Percentiles rank a stretch among this genome's conserved stretches.
phyloP scores from a whole-genome alignment of 371 early-diverging fungal genomes.

The Smittium culicis region DNA sequence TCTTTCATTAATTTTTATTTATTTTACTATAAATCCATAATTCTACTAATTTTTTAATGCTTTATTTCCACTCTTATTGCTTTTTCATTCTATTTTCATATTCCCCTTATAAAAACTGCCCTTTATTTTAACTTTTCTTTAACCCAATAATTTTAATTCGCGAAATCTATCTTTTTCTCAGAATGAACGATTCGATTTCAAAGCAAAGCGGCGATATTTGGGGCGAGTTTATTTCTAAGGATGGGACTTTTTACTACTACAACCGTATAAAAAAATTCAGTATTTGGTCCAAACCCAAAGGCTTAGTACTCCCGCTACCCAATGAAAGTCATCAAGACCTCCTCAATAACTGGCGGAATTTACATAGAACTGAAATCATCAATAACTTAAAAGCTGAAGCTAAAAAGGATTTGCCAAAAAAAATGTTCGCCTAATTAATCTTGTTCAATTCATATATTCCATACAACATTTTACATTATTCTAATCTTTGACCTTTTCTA shows the following conservation, averaged over 20 bases:
- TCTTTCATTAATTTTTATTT: too few species aligned
- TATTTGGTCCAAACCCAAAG: conserved; percentile 3
- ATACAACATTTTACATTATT: background rate
- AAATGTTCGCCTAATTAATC: background rate
- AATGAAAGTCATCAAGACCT: background rate
- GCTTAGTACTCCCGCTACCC: background rate
- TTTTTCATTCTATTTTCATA: too few species aligned
- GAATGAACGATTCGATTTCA: background rate
- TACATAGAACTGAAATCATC: background rate
- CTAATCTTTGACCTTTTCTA: background rate
- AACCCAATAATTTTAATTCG: too few species aligned
- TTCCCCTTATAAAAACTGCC: too few species aligned
- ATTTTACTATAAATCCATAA: too few species aligned
- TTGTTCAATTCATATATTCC: too few species aligned
- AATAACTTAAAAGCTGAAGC: background rate
- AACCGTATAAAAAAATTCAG: conserved; percentile 1
- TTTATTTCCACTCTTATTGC: too few species aligned
- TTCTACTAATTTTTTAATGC: too few species aligned
- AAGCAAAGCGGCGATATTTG: background rate
- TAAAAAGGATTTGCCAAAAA: conserved; percentile 2
- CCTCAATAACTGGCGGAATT: background rate
- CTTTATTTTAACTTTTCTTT: too few species aligned
- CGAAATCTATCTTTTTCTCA: too few species aligned
- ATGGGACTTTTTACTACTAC: conserved; percentile 5
- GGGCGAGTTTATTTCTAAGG: conserved; percentile 9